Conservation (phyloP, 768 basidiomycete genomes). For the Psilocybe sp. region DNA sequence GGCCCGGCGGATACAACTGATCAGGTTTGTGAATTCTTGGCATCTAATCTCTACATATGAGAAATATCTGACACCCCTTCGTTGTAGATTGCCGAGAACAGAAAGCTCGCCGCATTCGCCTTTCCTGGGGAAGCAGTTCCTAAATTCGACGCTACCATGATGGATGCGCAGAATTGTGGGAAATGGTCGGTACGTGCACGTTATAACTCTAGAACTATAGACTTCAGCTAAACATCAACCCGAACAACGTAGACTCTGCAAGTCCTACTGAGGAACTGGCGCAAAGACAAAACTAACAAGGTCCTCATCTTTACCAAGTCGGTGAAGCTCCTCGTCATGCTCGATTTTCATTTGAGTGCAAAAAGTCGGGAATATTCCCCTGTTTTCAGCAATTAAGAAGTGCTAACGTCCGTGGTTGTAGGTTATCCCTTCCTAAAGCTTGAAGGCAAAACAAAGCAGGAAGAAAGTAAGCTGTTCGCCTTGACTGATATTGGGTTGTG, state of each 20-base stretch:
- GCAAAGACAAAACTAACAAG: conserved; percentile 69
- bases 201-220: not conserved
- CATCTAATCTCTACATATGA: not conserved
- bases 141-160: conserved; percentile 59
- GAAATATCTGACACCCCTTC: not conserved
- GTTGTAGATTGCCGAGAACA: conserved; percentile 48
- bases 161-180: conserved; percentile 69
- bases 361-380: conserved; percentile 36
- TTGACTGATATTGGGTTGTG: not conserved
- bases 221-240: not conserved
- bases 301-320: conserved; percentile 93
- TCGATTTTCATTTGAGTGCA: conserved; percentile 69
- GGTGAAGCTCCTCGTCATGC: conserved; percentile 84
- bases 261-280: conserved; percentile 62
- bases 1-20: conserved; percentile 67
- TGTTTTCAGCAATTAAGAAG: not conserved
- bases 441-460: conserved; percentile 72
- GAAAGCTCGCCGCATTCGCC: conserved; percentile 55
- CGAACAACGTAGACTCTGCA: conserved; percentile 55
- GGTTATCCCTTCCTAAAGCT: conserved; percentile 67
- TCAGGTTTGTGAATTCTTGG: conserved; percentile 43
- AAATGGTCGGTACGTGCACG: conserved; percentile 71
- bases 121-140: conserved; percentile 59
- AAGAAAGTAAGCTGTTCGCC: conserved; percentile 51
- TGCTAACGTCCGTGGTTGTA: conserved; percentile 15